Evolutionary conservation across 2,329 filamentous ascomycete species (phyloP), one percentile per base, ranked within the genome.

Genomic region (Exophiala alcalophila): DNA sequence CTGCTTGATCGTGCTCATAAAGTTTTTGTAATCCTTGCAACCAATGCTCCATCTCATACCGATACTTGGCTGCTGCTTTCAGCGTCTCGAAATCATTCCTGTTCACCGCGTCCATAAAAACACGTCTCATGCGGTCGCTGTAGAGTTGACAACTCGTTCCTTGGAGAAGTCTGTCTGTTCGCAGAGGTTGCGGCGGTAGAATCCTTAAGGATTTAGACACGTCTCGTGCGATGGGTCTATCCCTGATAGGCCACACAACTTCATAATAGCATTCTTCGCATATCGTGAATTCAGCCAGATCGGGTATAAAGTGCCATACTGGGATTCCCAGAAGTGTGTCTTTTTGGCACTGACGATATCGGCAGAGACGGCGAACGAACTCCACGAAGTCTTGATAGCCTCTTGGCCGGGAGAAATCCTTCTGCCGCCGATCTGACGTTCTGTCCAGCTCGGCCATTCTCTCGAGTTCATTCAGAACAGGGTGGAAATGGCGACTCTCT

Each of bases 191-290:
- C n/a, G n/a, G 54, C 70, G 75, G 71, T 4, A 84, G 64, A 9
- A 73, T 71, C 50, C 80, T 76, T 16, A 79, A 72, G 10, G 77
- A 71, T 42, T 74, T 72, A 50, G 78, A 80, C 54, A 92, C 85
- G 52, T 82, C 77, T 12, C 74, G 67, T 7, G 84, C 80, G 16
- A 90, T 70, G 1, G 75, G 66, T 27, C 65, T 67, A 26, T 73
- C 65, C 3, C 73, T 69, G 2, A 80, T 70, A 1, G 89, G 88
- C 64, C 77, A 79, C n/a, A 95, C 78, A 1, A 87, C 77, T 15
- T 87, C 81, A 11, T 86, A 78, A 61, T 85, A 95, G 63, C 90
- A 97, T 63, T 91, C 86, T 52, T 85, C 80, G 64, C 90, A 97
- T 3, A 94, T 83, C 1, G 84, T 88, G 57, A 95, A 80, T 33